phyloP scores from a whole-genome alignment of 108 stramenopile species.

The Pseudonitzschia pungens region DNA sequence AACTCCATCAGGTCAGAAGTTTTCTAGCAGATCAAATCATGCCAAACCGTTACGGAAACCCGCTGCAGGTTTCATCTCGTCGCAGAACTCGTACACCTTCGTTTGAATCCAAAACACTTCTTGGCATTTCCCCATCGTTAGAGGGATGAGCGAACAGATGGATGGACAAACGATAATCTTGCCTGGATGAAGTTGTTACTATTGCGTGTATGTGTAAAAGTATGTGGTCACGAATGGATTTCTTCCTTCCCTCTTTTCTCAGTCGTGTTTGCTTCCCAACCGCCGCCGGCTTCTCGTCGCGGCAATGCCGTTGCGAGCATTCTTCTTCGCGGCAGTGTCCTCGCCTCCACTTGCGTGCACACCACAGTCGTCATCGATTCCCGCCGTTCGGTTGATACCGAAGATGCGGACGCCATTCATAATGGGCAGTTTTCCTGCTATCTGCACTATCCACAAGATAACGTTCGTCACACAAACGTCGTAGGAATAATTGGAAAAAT shows the following conservation, averaged over 20 bases:
- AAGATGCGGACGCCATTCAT: constrained; percentile 97
- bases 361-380: constrained; percentile 85
- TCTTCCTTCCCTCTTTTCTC: background rate
- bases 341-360: constrained; percentile 50
- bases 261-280: background rate
- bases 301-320: background rate
- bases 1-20: too few species aligned
- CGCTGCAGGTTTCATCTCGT: too few species aligned
- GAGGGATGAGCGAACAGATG: too few species aligned
- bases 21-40: too few species aligned
- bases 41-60: too few species aligned
- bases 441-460: constrained; percentile 74
- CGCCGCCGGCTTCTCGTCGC: background rate
- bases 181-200: too few species aligned
- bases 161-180: too few species aligned
- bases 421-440: constrained; percentile 86
- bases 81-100: too few species aligned
- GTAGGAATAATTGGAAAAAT: constrained; percentile 63
- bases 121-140: too few species aligned
- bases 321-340: background rate
- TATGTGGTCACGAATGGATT: too few species aligned
- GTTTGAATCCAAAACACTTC: too few species aligned
- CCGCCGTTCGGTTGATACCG: constrained; percentile 94
- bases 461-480: constrained; percentile 69
- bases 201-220: too few species aligned